Percentiles rank a stretch among this genome's conserved stretches.
phyloP scores from a whole-genome alignment of 1,284 basidiomycete species.

The Ceratobasidium sp. region DNA sequence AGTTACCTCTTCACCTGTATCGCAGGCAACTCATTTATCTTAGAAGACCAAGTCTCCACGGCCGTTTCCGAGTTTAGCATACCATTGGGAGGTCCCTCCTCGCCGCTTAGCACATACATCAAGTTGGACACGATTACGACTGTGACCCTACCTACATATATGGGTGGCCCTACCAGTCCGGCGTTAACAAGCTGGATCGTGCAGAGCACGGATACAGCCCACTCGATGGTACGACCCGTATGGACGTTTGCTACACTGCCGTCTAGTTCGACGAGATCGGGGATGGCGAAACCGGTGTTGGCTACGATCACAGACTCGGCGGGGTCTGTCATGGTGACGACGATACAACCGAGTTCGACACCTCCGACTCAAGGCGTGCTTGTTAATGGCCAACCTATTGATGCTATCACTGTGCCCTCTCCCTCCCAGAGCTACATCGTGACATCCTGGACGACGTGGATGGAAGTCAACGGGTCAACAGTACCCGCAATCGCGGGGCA shows the following conservation, averaged over 20 bases:
- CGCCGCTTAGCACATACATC: no score
- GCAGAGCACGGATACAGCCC: neutral
- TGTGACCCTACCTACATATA: neutral
- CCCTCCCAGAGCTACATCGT: neutral
- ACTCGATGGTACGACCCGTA: neutral
- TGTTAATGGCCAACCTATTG: no score
- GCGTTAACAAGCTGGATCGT: neutral
- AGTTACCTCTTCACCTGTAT: no score
- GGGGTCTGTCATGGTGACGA: neutral
- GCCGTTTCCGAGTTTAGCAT: no score
- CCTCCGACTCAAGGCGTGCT: neutral
- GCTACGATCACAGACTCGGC: neutral
- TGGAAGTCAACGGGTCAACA: slow-evolving; percentile 21
- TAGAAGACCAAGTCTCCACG: no score
- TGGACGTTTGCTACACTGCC: neutral
- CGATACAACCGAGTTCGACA: neutral
- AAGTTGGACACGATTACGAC: neutral
- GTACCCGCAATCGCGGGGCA: slow-evolving; percentile 8
- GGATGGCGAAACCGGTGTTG: neutral
- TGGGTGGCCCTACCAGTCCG: neutral
- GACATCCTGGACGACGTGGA: slow-evolving; percentile 15
- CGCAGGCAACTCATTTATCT: no score
- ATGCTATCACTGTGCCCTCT: neutral
- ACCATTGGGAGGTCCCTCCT: no score
- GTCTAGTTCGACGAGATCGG: neutral